These are phyloP conservation scores for Venturia pyrina DNA, from an alignment of 2,329 filamentous ascomycete species.

Conservation along the genomic window DNA sequence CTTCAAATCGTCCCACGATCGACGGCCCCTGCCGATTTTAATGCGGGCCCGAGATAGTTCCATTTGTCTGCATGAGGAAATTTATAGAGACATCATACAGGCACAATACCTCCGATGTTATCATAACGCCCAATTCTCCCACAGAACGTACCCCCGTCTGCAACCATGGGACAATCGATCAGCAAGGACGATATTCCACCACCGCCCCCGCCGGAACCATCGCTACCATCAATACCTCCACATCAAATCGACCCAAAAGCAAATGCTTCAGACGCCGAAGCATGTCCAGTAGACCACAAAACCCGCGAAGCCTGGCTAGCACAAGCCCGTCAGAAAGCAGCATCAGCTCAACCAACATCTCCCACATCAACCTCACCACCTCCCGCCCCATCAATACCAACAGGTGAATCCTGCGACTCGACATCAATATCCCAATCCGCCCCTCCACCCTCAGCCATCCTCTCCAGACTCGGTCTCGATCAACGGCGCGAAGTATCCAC, in stretches of 20 bases:
- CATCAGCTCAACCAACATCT: conserved; percentile 16
- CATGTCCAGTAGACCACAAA: conserved; percentile 84
- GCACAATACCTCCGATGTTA: background rate
- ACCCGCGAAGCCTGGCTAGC: conserved; percentile 79
- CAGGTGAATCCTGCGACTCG: conserved; percentile 15
- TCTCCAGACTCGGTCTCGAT: conserved; percentile 38
- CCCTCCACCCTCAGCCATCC: conserved; percentile 20
- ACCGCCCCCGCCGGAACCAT: background rate
- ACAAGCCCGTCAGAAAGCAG: conserved; percentile 46
- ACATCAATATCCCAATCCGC: conserved; percentile 13
- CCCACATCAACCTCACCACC: conserved; percentile 15
- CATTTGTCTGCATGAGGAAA: background rate
- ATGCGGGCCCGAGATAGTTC: background rate
- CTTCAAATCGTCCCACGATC: background rate
- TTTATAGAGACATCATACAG: background rate
- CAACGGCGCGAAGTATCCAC: conserved; percentile 65
- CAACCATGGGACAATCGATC: background rate
- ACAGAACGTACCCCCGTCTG: too few species aligned
- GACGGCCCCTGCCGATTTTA: background rate
- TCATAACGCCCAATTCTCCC: background rate
- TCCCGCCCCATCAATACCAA: conserved; percentile 24
- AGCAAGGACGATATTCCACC: background rate
- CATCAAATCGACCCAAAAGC: background rate
- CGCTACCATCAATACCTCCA: background rate
- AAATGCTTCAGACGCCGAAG: conserved; percentile 26